A percentile compares a stretch with the other conserved stretches of the same genome.
phyloP scores from a whole-genome alignment of 164 flowering plant species.

The Kingdonia uniflora region DNA sequence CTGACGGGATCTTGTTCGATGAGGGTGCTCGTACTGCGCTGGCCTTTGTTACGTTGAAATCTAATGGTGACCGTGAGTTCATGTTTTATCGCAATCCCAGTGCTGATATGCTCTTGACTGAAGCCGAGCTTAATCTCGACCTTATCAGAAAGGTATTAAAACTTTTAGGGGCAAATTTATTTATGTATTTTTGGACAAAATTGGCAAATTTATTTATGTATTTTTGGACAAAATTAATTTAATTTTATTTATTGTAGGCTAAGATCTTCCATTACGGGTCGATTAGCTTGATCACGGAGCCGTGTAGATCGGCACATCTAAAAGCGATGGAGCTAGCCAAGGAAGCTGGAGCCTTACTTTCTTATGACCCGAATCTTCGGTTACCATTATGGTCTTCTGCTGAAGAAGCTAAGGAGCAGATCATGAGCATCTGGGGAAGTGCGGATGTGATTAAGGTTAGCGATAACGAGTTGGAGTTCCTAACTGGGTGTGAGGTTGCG shows the following conservation, averaged over 20 bases:
- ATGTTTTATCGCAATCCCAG: too few relatives aligned
- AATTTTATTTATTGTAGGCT: conserved; percentile 31
- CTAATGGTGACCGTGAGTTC: conserved; percentile 69
- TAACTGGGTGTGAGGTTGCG: conserved; percentile 47
- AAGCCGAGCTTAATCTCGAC: conserved; percentile 38
- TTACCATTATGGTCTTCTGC: conserved; percentile 87
- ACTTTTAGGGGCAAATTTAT: too few relatives aligned
- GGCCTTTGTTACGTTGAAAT: conserved; percentile 68
- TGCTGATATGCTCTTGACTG: conserved; percentile 26
- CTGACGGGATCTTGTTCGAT: conserved; percentile 55
- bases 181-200: too few relatives aligned
- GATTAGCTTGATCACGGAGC: conserved; percentile 96
- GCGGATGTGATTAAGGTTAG: conserved; percentile 89
- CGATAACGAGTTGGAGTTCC: conserved; percentile 71
- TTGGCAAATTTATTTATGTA: not conserved
- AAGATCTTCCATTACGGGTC: too few relatives aligned
- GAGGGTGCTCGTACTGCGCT: conserved; percentile 68
- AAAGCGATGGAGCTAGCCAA: conserved; percentile 79
- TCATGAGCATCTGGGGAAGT: conserved; percentile 84
- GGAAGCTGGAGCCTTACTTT: conserved; percentile 68
- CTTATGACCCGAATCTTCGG: conserved; percentile 87
- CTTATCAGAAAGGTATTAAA: conserved; percentile 58
- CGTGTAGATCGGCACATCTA: conserved; percentile 85
- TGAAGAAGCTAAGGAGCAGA: conserved; percentile 65
- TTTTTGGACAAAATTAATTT: not conserved